Evolutionary conservation across 2,329 filamentous ascomycete genomes (phyloP).

Genomic region (Fusarium verrucosum): DNA sequence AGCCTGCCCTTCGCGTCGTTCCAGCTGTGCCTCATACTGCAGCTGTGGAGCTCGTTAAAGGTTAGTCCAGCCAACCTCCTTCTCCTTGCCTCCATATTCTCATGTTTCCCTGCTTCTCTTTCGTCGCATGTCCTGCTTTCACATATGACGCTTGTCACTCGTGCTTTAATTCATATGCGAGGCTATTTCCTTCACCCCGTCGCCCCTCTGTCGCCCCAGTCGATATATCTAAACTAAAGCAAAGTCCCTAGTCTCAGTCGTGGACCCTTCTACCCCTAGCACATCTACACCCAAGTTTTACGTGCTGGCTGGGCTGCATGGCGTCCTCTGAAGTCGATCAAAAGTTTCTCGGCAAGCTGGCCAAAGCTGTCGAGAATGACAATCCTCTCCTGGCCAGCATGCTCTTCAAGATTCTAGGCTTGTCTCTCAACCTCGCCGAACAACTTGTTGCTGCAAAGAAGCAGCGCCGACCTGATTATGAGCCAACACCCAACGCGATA

Average conservation of each 20-base stretch:
- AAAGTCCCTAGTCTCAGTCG: slow-evolving; percentile 35
- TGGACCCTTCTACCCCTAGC: slow-evolving; percentile 32
- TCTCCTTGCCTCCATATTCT: slow-evolving; percentile 36
- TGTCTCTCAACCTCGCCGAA: slow-evolving; percentile 87
- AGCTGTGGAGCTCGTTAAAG: slow-evolving; percentile 42
- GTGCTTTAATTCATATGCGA: slow-evolving; percentile 46
- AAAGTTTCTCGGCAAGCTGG: slow-evolving; percentile 92
- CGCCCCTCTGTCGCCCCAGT: slow-evolving; percentile 34
- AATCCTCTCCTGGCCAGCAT: slow-evolving; percentile 83
- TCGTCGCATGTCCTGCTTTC: slow-evolving; percentile 26
- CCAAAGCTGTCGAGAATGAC: slow-evolving; percentile 78
- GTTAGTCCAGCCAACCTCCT: slow-evolving; percentile 43
- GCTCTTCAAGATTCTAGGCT: slow-evolving; percentile 89
- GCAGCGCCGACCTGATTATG: slow-evolving; percentile 81
- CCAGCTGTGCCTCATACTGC: slow-evolving; percentile 36
- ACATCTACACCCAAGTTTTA: slow-evolving; percentile 14
- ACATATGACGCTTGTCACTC: slow-evolving; percentile 37
- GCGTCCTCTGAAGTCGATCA: slow-evolving; percentile 97
- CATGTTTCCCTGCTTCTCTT: slow-evolving; percentile 37
- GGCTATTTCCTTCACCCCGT: slow-evolving; percentile 33
- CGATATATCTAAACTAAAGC: slow-evolving; percentile 34
- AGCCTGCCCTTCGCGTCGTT: slow-evolving; percentile 39
- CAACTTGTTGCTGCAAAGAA: slow-evolving; percentile 86
- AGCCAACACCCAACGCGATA: slow-evolving; percentile 80
- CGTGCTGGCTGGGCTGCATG: slow-evolving; percentile 63